Evolutionary conservation across 192 early-diverging fungal species (phyloP), one percentile per base, ranked within the genome.

Genomic region (Phlyctochytrium bullatum): DNA sequence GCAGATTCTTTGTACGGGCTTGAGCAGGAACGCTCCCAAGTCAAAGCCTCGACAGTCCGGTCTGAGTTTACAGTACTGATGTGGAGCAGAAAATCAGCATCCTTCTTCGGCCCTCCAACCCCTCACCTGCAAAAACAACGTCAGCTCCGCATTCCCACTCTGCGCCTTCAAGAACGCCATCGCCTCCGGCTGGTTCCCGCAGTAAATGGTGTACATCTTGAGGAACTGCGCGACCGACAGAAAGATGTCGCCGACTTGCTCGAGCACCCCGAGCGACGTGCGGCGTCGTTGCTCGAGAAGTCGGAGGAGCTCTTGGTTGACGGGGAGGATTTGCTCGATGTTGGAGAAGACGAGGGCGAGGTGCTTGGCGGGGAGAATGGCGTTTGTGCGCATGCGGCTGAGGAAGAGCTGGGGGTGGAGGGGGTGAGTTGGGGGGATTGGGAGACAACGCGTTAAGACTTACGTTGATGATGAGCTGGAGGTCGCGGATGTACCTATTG

Each of bases 401-500:
- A 81, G 72, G 62, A 77, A 83, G 6, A 80, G 32, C 81, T 83
- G n/a, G n/a, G n/a, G n/a, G 36, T 12, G 24, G 25, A 36, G 28
- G 36, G 33, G 10, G n/a, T n/a, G n/a, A n/a, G n/a, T n/a, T n/a
- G n/a, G n/a, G n/a, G n/a, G n/a, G n/a, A n/a, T n/a, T n/a, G n/a
- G n/a, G n/a, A n/a, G n/a, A n/a, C n/a, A n/a, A n/a, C n/a, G n/a
- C n/a, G n/a, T n/a, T n/a, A 33, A 17, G 30, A n/a, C 57, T 68
- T 73, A 95, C 90, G 59, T 93, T 87, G 2, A 92, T 86, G 14
- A 93, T 82, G 52, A 91, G 80, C 34, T 89, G 79, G n/a, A 98
- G 80, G 82, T 98, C 96, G 25, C 54, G 54, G 10, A 57, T 57
- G 27, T 57, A 57, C 27, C 54, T 47, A 14, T 47, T 57, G 54